phyloP scores from a whole-genome alignment of 2,329 filamentous ascomycete species.

The Coniochaeta sp. region DNA sequence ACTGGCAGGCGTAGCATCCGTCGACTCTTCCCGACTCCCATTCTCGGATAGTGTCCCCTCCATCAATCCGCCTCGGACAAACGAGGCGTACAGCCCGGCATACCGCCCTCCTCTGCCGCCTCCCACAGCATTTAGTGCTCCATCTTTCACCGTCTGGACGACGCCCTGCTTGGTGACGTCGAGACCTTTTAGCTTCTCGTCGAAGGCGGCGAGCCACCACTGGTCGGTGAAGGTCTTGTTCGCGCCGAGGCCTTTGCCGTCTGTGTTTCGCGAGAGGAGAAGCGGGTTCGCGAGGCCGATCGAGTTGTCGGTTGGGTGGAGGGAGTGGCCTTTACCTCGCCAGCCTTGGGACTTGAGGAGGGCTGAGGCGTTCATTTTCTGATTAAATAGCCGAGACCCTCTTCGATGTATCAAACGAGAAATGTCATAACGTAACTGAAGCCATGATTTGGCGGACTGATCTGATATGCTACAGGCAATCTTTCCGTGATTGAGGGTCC shows the following conservation, averaged over 20 bases:
- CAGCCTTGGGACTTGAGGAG: slow-evolving; percentile 83
- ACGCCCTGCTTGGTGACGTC: slow-evolving; percentile 52
- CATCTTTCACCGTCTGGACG: slow-evolving; percentile 46
- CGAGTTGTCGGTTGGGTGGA: slow-evolving; percentile 65
- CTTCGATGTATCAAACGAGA: background rate
- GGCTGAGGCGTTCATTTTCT: slow-evolving; percentile 71
- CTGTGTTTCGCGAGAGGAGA: slow-evolving; percentile 73
- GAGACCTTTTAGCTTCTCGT: slow-evolving; percentile 78
- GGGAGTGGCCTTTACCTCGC: slow-evolving; percentile 80
- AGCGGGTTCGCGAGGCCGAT: slow-evolving; percentile 78
- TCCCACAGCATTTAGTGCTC: slow-evolving; percentile 46
- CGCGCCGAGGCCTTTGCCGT: slow-evolving; percentile 74
- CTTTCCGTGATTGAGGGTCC: background rate
- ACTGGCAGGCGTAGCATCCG: slow-evolving; percentile 13
- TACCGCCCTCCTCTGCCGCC: slow-evolving; percentile 50
- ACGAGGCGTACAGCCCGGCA: slow-evolving; percentile 70
- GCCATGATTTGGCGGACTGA: background rate
- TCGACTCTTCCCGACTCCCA: slow-evolving; percentile 11
- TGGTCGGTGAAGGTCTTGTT: slow-evolving; percentile 68
- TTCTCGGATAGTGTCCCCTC: slow-evolving; percentile 54
- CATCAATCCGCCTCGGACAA: slow-evolving; percentile 74
- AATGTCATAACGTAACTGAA: background rate
- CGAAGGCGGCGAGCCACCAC: slow-evolving; percentile 96
- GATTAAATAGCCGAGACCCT: background rate
- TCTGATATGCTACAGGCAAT: background rate